Evolutionary conservation across 2,329 filamentous ascomycete genomes (phyloP).

Genomic region (Verticillium tricorpus): DNA sequence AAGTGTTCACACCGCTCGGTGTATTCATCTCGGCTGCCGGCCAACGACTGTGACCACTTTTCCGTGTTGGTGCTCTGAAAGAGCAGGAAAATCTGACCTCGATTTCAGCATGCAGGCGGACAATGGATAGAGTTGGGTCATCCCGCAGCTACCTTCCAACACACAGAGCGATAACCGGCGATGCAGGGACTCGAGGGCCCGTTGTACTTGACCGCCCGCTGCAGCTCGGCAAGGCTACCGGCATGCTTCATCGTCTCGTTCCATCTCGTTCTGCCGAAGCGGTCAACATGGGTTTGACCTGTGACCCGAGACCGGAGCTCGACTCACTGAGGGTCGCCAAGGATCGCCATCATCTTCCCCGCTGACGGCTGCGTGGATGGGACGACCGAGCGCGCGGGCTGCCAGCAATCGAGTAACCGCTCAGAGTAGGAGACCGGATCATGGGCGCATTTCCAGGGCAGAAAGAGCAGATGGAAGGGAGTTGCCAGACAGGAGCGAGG

Average conservation of each 20-base stretch:
- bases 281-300: not conserved
- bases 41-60: conserved; percentile 65
- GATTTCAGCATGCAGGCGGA: conserved; percentile 8
- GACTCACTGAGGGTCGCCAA: not conserved
- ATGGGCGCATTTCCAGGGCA: not conserved
- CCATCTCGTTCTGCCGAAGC: conserved; percentile 58
- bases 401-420: not conserved
- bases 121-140: not conserved
- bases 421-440: not conserved
- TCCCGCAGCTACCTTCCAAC: conserved; percentile 69
- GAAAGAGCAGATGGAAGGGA: not conserved
- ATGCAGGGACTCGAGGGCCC: conserved; percentile 59
- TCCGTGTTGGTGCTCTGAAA: conserved; percentile 62
- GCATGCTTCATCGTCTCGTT: conserved; percentile 55
- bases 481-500: not conserved
- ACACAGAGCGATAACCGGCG: conserved; percentile 75
- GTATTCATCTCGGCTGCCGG: conserved; percentile 71
- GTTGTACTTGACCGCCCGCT: conserved; percentile 58
- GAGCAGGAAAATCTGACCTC: conserved; percentile 67
- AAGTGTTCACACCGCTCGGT: conserved; percentile 67
- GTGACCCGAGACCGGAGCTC: not conserved
- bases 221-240: conserved; percentile 56
- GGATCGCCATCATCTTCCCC: not conserved
- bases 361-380: not conserved
- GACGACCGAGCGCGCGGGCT: not conserved